Percentiles rank a stretch among this genome's conserved stretches.
These are phyloP conservation scores for Diatrype stigma DNA, from an alignment of 2,329 filamentous ascomycete species.

Conservation along the genomic window DNA sequence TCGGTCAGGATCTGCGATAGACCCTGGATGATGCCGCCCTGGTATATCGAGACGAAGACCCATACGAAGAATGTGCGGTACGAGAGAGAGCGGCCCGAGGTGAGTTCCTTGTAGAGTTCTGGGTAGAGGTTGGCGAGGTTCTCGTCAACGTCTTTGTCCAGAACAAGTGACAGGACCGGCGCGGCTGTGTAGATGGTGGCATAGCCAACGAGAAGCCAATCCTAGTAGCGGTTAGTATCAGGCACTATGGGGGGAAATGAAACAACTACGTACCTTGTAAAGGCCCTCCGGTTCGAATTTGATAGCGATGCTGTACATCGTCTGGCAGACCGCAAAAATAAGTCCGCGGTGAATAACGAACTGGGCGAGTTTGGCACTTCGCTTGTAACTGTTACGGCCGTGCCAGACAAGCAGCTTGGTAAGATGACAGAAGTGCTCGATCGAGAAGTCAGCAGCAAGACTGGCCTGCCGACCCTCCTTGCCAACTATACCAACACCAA, in stretches of 20 bases:
- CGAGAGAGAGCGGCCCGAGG: conserved; percentile 76
- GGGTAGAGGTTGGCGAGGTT: conserved; percentile 91
- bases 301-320: conserved; percentile 92
- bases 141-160: conserved; percentile 95
- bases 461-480: conserved; percentile 96
- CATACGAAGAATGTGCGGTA: conserved; percentile 96
- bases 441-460: conserved; percentile 92
- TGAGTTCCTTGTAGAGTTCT: conserved; percentile 97
- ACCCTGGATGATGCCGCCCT: conserved; percentile 94
- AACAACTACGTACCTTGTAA: conserved; percentile 58
- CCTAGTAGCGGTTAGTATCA: conserved; percentile 38
- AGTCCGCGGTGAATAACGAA: conserved; percentile 97
- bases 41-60: conserved; percentile 93
- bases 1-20: conserved; percentile 83
- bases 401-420: conserved; percentile 99
- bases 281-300: conserved; percentile 90
- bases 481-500: conserved; percentile 95
- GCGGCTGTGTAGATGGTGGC: conserved; percentile 92
- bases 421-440: conserved; percentile 90
- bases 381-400: conserved; percentile 94
- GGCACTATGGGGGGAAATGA: background rate
- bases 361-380: conserved; percentile 89
- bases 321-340: conserved; percentile 94
- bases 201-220: conserved; percentile 96
- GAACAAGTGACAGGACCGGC: conserved; percentile 87